Evolutionary conservation across 2,329 filamentous ascomycete genomes (phyloP), one percentile per base, ranked within the genome.

Genomic region (Diaporthe sp.): DNA sequence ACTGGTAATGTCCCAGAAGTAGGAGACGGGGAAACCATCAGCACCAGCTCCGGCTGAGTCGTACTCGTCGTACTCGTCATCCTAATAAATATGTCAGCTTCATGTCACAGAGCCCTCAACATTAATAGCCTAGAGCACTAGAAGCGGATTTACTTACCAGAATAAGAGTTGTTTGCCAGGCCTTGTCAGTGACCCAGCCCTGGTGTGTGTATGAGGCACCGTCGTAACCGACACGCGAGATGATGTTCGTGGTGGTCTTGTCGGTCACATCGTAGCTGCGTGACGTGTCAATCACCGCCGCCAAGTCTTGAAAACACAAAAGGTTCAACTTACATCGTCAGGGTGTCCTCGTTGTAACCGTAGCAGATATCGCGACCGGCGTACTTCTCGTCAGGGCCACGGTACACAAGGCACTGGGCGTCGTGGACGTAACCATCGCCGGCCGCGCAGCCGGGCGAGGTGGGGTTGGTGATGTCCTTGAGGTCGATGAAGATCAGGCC

Each of bases 401-500:
- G 85, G 80, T 89, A 89, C 73, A 86, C 84, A 53, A 92, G 82
- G 80, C 90, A 92, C 81, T 92, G 89, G 2, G 90, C 90, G 78
- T 92, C 90, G 80, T 92, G 90, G 19, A 91, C 89, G 79, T 92
- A 92, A 51, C 89, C 89, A 79, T 91, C 90, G 25, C 85, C 79
- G 28, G 86, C 84, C 10, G 88, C 87, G 79, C 89, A 92, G 58
- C 90, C 90, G 9, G 88, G 87, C 31, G 84, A 86, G 19, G 83
- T 87, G 6, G 89, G 88, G 75, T 89, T 90, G 10, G 86, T 82
- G 17, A 89, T 85, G 77, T 91, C 86, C 5, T 84, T 85, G 42
- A 92, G 84, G 80, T 92, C 88, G 77, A 92, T 88, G 84, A 91
- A 90, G 82, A 90, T 90, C 69, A 92, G 84, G 13, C 90, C 90